Percentiles rank a stretch among this genome's conserved stretches.
These are phyloP conservation scores for Lolium rigidum DNA, from an alignment of 176 grass and related monocot species.

Conservation along the genomic window DNA sequence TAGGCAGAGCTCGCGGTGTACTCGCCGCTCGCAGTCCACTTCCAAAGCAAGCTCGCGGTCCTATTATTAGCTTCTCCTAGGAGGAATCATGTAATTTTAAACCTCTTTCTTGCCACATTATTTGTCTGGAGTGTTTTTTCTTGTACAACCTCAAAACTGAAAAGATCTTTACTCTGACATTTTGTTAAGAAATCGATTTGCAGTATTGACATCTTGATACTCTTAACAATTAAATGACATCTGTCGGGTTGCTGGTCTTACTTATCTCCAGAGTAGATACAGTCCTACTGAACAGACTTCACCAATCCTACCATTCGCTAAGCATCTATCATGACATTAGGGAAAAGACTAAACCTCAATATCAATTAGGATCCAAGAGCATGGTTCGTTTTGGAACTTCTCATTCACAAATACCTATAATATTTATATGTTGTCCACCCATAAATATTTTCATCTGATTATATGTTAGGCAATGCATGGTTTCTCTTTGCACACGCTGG, in stretches of 20 bases:
- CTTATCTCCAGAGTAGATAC: slow-evolving; percentile 9
- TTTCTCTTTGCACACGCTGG: slow-evolving; percentile 3
- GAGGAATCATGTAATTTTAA: not conserved
- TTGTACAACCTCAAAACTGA: slow-evolving; percentile 6
- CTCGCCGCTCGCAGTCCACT: too few relatives aligned
- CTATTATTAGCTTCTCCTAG: not conserved
- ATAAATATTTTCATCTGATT: slow-evolving; percentile 6
- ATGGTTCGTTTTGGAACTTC: not conserved
- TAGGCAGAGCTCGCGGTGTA: too few relatives aligned
- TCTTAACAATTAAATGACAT: slow-evolving; percentile 10
- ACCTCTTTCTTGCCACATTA: not conserved
- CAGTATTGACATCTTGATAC: not conserved
- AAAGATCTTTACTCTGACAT: not conserved
- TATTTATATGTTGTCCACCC: not conserved
- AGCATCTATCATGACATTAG: slow-evolving; percentile 4
- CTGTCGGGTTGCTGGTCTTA: not conserved
- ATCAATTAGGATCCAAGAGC: not conserved
- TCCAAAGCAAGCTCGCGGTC: too few relatives aligned
- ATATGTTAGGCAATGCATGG: slow-evolving; percentile 4
- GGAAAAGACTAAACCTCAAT: slow-evolving; percentile 21
- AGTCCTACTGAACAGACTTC: not conserved
- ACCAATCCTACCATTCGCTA: slow-evolving; percentile 4
- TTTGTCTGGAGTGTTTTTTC: not conserved
- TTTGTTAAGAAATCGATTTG: not conserved
- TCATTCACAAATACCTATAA: not conserved